Evolutionary conservation across 1,284 basidiomycete genomes (phyloP), one percentile per base, ranked within the genome.

Genomic region (Microbotryum lychnidis-dioicae): DNA sequence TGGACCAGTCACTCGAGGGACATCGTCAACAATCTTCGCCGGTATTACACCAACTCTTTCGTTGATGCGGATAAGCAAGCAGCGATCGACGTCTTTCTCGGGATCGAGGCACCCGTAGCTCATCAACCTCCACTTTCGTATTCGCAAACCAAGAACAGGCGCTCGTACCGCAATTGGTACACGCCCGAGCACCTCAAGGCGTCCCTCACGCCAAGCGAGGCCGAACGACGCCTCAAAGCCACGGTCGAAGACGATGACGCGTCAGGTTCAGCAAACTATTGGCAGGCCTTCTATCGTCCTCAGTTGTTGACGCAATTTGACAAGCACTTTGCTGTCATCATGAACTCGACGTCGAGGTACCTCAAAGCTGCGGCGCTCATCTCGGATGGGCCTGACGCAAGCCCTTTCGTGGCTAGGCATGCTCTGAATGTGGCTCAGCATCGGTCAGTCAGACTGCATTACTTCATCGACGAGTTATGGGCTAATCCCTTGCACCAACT

Each of bases 1-100:
- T 98, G 94, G 93, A 93, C 91, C 70, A 94, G 90, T 70, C 96
- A 97, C 76, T 97, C 93, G 3, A 82, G 96, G 29, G 94, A 98
- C 74, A 90, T 97, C 70, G 90, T 98, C 57, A 93, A 97, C 76
- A 97, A 96, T 68, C 87, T 98, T 59, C 82, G 91, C 57, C 84
- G 96, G 21, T 97, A 96, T 75, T 98, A 97, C 73, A 87, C 93
- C 6, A 99, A 98, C 73, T 92, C 90, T 5, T 81, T 98, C 48
- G 81, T 92, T 4, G 92, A 99, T 73, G 92, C 91, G 2, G 96
- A 98, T 76, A 98, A 98, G 76, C 96, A 99, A 76, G 83, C 89
- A 1, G 92, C 96, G 0, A 99, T 97, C 75, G 94, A 99, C 75
- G 81, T 97, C 27, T 98, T 98, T 75, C 84, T 98, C 4, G 93